These are phyloP conservation scores for Saccharomyces hybrid DNA, from an alignment of 1,139 yeast species.

Conservation along the genomic window DNA sequence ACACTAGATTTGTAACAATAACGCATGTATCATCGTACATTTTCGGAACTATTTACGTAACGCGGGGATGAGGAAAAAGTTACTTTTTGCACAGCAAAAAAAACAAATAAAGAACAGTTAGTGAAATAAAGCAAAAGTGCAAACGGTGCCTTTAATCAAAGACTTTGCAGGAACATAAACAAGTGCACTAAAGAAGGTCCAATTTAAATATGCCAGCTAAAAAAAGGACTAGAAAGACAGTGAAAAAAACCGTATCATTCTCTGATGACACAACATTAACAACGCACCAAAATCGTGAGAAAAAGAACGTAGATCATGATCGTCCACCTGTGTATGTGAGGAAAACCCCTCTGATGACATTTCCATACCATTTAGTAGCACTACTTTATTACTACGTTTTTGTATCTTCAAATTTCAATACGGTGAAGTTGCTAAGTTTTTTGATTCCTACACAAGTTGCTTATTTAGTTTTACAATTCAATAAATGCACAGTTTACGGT, in stretches of 20 bases:
- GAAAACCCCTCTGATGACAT: conserved; percentile 25
- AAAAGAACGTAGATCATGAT: conserved; percentile 23
- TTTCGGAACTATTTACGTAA: not conserved
- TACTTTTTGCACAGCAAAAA: not conserved
- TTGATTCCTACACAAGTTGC: conserved; percentile 27
- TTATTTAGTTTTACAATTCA: conserved; percentile 27
- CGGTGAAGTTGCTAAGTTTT: conserved; percentile 22
- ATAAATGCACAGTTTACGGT: conserved; percentile 30
- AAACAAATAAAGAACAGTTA: not conserved
- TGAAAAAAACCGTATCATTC: conserved; percentile 35
- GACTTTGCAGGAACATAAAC: not conserved
- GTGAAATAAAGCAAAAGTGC: not conserved
- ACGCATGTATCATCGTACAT: not conserved
- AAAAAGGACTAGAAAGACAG: conserved; percentile 13
- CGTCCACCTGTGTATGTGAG: conserved; percentile 31
- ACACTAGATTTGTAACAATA: not conserved
- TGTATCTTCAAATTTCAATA: conserved; percentile 30
- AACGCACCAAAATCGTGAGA: conserved; percentile 17
- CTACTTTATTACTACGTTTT: conserved; percentile 38
- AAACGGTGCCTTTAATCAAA: not conserved
- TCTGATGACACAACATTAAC: conserved; percentile 32
- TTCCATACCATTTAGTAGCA: conserved; percentile 46
- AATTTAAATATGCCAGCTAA: conserved; percentile 18
- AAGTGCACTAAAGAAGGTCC: not conserved
- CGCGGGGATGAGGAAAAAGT: not conserved